Base-by-base conservation (phyloP, 2,329 filamentous ascomycete genomes). In the Scleromitrula shiraiana region DNA sequence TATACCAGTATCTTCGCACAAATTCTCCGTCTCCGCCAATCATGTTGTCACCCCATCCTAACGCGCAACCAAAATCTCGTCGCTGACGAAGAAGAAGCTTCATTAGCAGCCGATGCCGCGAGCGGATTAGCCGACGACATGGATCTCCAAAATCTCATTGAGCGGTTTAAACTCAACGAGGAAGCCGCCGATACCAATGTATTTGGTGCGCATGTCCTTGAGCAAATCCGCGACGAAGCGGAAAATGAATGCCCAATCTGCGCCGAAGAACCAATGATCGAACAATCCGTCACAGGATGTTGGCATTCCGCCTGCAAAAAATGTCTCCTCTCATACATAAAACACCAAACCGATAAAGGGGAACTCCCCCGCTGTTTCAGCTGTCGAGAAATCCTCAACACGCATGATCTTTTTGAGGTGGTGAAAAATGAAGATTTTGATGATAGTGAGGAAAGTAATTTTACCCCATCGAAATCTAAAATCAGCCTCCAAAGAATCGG, bases 1-100 rank as follows among this genome's bases (percentile, higher is more conserved):
- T 98, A 90, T 62, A 95, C 93, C 0, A 96, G 89, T 44, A 96
- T 98, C 53, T 96, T 98, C 63, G 91, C 93, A 0, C 93, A 98
- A 65, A 94, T 98, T 61, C 69, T 98, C 33, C 85, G 93, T 2
- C 78, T 98, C 7, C 82, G 93, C 1, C 93, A 98, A 62, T 87
- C 88, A 1, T 98, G 93, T 64, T 97, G 93, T 54, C 93, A 98
- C 64, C 93, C 93, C 0, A 72, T 91, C 2, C 75, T 98, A 10
- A 93, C 94, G 0, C 82, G 90, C 26, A 95, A 95, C 61, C 83
- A 85, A 57, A 80, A 83, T 2, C 73, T 95, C 5, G 83, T 95
- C 3, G 83, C 88, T 1, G 91, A 97, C 48, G 93, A 97, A 66
- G 83, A 88, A 59, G 85, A 90, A 51, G 88, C 88, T 0, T 83